A percentile compares a stretch with the other conserved stretches of the same genome.
Conservation (phyloP, 768 basidiomycete genomes). For the Mycena haematopus region DNA sequence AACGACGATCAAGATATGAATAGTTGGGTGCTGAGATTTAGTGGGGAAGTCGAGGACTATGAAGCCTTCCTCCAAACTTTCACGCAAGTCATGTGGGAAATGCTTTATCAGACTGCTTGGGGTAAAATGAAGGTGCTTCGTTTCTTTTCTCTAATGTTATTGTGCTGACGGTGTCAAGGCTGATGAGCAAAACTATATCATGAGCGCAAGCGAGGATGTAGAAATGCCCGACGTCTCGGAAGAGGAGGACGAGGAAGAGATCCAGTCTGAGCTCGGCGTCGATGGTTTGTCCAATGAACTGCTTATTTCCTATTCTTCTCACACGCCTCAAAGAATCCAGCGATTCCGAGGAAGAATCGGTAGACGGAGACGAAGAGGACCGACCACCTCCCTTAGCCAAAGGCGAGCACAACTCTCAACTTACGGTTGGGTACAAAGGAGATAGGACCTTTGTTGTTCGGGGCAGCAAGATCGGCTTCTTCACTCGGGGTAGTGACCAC, state of each 20-base stretch:
- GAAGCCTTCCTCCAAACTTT: slow-evolving; percentile 65
- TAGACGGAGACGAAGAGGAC: slow-evolving; percentile 53
- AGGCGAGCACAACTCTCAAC: slow-evolving; percentile 82
- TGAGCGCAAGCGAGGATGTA: slow-evolving; percentile 82
- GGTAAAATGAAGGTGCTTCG: slow-evolving; percentile 74
- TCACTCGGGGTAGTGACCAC: slow-evolving; percentile 72
- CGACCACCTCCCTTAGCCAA: slow-evolving; percentile 46
- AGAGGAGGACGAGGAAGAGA: slow-evolving; percentile 81
- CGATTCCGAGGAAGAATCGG: slow-evolving; percentile 46
- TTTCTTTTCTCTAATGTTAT: slow-evolving; percentile 3
- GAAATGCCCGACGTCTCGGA: slow-evolving; percentile 84
- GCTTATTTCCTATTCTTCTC: slow-evolving; percentile 4
- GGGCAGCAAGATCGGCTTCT: slow-evolving; percentile 91
- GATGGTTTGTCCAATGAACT: slow-evolving; percentile 43
- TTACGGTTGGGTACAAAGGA: slow-evolving; percentile 94
- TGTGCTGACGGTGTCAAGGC: slow-evolving; percentile 44
- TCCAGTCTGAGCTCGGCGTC: slow-evolving; percentile 68
- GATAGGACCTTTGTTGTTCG: slow-evolving; percentile 94
- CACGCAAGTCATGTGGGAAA: slow-evolving; percentile 81
- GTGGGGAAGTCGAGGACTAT: slow-evolving; percentile 56
- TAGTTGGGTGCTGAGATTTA: slow-evolving; percentile 87
- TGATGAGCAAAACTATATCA: slow-evolving; percentile 88
- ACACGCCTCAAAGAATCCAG: slow-evolving; percentile 44
- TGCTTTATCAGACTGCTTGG: slow-evolving; percentile 74
- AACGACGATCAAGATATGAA: slow-evolving; percentile 58